These are phyloP conservation scores for Trichoderma sp. DNA, from an alignment of 2,329 filamentous ascomycete species.

Conservation along the genomic window DNA sequence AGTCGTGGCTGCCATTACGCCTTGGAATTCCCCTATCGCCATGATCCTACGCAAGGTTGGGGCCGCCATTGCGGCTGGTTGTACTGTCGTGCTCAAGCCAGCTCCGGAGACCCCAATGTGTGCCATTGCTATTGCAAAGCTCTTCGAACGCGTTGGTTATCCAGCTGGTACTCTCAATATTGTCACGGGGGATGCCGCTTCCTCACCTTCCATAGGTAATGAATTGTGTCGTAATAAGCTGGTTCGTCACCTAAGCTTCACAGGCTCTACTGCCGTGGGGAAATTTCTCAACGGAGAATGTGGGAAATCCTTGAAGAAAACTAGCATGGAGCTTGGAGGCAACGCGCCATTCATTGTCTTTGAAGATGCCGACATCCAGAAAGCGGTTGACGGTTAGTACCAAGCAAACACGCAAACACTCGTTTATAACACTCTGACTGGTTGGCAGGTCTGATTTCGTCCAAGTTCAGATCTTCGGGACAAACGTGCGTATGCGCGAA, in stretches of 20 bases:
- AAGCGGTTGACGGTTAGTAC: not conserved
- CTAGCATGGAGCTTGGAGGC: not conserved
- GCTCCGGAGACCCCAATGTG: slow-evolving; percentile 71
- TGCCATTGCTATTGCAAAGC: slow-evolving; percentile 63
- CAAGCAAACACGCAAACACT: not conserved
- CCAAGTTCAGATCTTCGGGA: not conserved
- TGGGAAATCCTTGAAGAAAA: not conserved
- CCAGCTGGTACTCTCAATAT: slow-evolving; percentile 55
- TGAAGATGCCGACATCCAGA: not conserved
- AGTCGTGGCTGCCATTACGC: too few species aligned
- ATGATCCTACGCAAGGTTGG: not conserved
- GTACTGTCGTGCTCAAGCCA: slow-evolving; percentile 67
- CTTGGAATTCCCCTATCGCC: too few species aligned
- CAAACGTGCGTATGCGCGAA: not conserved
- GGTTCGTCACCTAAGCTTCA: not conserved
- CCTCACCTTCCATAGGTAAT: not conserved
- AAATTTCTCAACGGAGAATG: not conserved
- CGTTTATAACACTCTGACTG: not conserved
- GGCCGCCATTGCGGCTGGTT: not conserved
- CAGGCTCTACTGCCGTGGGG: not conserved
- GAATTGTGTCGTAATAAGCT: not conserved
- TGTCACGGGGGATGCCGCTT: slow-evolving; percentile 48
- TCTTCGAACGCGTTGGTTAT: slow-evolving; percentile 67
- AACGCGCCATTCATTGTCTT: slow-evolving; percentile 26
- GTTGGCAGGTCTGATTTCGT: not conserved